Percentiles rank a stretch among this genome's conserved stretches.
Conservation (phyloP, 2,329 filamentous ascomycete species). For the Paramyrothecium sp. region DNA sequence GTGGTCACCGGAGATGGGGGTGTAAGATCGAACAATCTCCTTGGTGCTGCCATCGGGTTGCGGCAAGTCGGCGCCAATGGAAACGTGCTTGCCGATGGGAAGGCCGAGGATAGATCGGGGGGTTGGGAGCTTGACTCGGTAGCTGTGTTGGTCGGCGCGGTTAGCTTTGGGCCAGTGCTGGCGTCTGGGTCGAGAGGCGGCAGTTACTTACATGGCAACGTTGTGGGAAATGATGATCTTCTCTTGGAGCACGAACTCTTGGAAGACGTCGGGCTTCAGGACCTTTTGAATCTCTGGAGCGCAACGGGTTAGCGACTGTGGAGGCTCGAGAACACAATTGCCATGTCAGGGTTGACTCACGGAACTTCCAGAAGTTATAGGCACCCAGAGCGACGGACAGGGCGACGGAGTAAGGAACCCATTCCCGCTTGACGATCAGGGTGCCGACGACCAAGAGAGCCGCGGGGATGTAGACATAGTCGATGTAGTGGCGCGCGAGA, state of each 20-base stretch:
- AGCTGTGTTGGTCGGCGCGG: slow-evolving; percentile 47
- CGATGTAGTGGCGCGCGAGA: slow-evolving; percentile 63
- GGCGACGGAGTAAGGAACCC: slow-evolving; percentile 67
- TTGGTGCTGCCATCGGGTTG: slow-evolving; percentile 70
- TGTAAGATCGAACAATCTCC: slow-evolving; percentile 89
- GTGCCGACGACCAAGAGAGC: slow-evolving; percentile 74
- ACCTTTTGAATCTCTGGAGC: slow-evolving; percentile 71
- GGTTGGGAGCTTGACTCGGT: slow-evolving; percentile 85
- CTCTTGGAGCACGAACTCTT: slow-evolving; percentile 89
- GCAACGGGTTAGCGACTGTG: slow-evolving; percentile 9
- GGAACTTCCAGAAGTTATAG: slow-evolving; percentile 68
- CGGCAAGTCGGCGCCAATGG: slow-evolving; percentile 75
- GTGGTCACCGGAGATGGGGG: slow-evolving; percentile 85
- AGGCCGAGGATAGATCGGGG: slow-evolving; percentile 83
- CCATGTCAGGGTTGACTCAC: slow-evolving; percentile 50
- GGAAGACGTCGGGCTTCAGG: slow-evolving; percentile 83
- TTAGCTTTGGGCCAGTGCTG: slow-evolving; percentile 7
- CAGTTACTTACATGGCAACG: slow-evolving; percentile 77
- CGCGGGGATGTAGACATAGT: slow-evolving; percentile 83
- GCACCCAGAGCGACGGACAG: slow-evolving; percentile 65
- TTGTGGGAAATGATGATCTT: slow-evolving; percentile 98
- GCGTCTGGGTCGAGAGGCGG: background rate
- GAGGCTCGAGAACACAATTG: background rate
- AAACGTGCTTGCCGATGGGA: slow-evolving; percentile 98
- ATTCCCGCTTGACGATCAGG: slow-evolving; percentile 76